phyloP scores from a whole-genome alignment of 2,329 filamentous ascomycete genomes.

The Aspergillus uvarum region DNA sequence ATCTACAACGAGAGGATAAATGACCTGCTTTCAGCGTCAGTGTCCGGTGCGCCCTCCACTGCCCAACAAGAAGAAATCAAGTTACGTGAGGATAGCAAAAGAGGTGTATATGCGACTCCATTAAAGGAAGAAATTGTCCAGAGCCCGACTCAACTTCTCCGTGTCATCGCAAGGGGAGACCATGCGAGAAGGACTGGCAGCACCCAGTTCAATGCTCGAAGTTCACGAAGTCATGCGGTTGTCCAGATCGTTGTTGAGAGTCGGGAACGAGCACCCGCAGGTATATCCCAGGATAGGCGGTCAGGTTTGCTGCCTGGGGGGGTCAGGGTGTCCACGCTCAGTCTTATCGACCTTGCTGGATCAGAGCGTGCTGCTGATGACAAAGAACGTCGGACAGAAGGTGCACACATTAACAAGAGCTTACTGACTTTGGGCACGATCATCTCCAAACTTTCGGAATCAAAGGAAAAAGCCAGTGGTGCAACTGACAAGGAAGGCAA shows the following conservation, averaged over 20 bases:
- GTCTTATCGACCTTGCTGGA: conserved; percentile 91
- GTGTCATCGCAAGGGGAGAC: conserved; percentile 93
- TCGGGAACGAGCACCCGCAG: conserved; percentile 73
- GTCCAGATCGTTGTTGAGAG: conserved; percentile 99
- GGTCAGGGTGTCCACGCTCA: conserved; percentile 91
- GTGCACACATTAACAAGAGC: conserved; percentile 98
- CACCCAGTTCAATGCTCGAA: conserved; percentile 94
- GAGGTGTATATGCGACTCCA: conserved; percentile 93
- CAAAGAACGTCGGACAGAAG: conserved; percentile 90
- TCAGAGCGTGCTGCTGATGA: conserved; percentile 94
- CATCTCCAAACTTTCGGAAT: conserved; percentile 85
- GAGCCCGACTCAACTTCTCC: conserved; percentile 88
- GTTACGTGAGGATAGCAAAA: conserved; percentile 90
- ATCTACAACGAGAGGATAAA: conserved; percentile 99
- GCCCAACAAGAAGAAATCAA: conserved; percentile 89
- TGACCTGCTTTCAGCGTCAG: conserved; percentile 79
- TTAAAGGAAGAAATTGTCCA: conserved; percentile 98
- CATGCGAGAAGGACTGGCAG: conserved; percentile 85
- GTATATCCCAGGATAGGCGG: conserved; percentile 59
- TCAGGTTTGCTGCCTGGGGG: conserved; percentile 75
- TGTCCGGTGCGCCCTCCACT: conserved; percentile 53
- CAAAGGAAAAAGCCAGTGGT: conserved; percentile 78
- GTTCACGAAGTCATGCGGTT: conserved; percentile 95
- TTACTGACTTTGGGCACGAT: conserved; percentile 92
- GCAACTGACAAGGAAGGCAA: conserved; percentile 77